Evolutionary conservation across 768 basidiomycete genomes (phyloP), one percentile per base, ranked within the genome.

Genomic region (Leccinum uliginosum): DNA sequence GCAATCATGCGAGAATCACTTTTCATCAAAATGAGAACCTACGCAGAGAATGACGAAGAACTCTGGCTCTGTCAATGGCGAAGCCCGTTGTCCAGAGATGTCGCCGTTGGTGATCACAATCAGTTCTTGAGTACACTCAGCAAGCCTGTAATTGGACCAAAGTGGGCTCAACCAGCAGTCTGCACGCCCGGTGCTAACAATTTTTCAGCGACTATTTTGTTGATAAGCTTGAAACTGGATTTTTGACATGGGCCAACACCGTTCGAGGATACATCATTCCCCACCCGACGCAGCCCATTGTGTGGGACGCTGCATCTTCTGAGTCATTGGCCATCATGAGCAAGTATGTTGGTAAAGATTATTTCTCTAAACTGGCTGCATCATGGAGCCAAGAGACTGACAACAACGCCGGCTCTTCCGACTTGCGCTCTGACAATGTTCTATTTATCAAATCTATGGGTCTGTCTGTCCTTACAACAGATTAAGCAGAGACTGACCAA

Each of bases 351-450:
- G 63, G 65, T n/a, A 73, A 74, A 49, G 77, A 77, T 2, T 92
- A 87, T 74, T 85, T 88, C 65, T 64, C 74, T 24, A 79, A 83
- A 59, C 71, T 94, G 17, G 76, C 81, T 23, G 68, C 73, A 11
- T 76, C 91, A 10, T 93, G 91, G 85, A 79, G 85, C 29, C 91
- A 95, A 73, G 93, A 96, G 71, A 88, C 89, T 24, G 80, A 78
- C 55, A 83, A 80, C 68, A 78, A 73, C 50, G 68, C 77, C 26
- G 72, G 75, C 11, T 71, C 71, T 46, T 74, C 84, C 6, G 86
- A 89, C 51, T 64, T 90, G 40, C 79, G 89, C 53, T 66, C 76
- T 5, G 81, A 82, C 53, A 79, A 82, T 56, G 71, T 79, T 30
- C 53, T 68, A 7, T 80, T 79, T 62, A 72, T 81, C 56, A 83